Conservation (phyloP, 1,139 yeast genomes). For the Blastobotrys buckinghamii region DNA sequence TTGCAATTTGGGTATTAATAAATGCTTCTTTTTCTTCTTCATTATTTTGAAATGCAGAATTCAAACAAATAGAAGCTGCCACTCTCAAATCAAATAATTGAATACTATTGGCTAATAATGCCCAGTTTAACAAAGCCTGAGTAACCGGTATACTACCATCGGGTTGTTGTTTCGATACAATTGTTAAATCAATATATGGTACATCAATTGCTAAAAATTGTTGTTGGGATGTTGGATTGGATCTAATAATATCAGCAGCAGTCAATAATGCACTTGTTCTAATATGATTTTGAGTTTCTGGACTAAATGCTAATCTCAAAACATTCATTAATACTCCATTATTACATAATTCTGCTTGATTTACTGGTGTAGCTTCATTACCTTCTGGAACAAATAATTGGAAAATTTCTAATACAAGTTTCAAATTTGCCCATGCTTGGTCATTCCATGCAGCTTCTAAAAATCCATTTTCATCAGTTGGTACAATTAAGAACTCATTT, state of each 20-base stretch:
- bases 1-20: conserved; percentile 55
- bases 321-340: conserved; percentile 62
- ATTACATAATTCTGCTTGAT: conserved; percentile 58
- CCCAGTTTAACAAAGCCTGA: conserved; percentile 75
- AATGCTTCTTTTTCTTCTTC: conserved; percentile 54
- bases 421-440: conserved; percentile 41
- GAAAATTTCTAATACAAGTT: conserved; percentile 65
- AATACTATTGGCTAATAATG: conserved; percentile 68
- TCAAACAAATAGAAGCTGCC: conserved; percentile 60
- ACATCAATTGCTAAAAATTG: conserved; percentile 80
- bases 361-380: conserved; percentile 52
- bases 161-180: conserved; percentile 40
- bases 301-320: conserved; percentile 60
- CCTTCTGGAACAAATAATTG: conserved; percentile 70
- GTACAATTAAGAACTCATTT: conserved; percentile 57
- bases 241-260: conserved; percentile 68
- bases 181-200: conserved; percentile 82
- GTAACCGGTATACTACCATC: conserved; percentile 54
- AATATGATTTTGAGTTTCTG: conserved; percentile 53
- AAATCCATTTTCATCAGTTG: conserved; percentile 36
- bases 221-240: conserved; percentile 57
- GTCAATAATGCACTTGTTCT: conserved; percentile 65
- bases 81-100: conserved; percentile 77
- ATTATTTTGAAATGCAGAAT: conserved; percentile 64
- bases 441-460: conserved; percentile 16